Base-by-base conservation (phyloP, 371 early-diverging fungal genomes). In the Thermomucor indicae-seudaticae region DNA sequence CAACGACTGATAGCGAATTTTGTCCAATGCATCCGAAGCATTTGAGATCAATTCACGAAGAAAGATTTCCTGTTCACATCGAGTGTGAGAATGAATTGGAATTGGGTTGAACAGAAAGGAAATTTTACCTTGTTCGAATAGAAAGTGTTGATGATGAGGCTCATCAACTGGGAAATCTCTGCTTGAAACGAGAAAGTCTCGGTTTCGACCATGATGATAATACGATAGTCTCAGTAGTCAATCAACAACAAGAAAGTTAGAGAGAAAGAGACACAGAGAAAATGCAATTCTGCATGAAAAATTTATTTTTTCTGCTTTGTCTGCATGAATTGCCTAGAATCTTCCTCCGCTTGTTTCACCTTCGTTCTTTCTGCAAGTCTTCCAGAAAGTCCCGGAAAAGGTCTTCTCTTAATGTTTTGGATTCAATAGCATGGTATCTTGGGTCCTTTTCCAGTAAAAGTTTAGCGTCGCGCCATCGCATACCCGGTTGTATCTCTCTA, bases 151-250 rank as follows among this genome's bases (percentile, higher is more conserved):
- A 75, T 75, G 79, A 96, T 93, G 65, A 93, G 88, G 60, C 83
- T 85, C 93, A 96, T 92, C 71, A 96, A 74, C 86, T 92, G 91
- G 80, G 86, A 84, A 62, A 91, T 86, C 78, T 91, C 92, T 85
- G 91, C 91, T 81, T 97, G 95, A 82, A 95, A 93, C 49, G 86
- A 84, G 61, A 88, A 89, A 35, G 85, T 85, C 60, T 89, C 88
- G 14, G 72, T 58, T 53, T 70, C 75, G 34, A 57, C 60, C 40
- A 58, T 44, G 38, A 20, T 53, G 14, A 10, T 3, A 37, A 19
- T 37, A 32, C n/a, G n/a, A n/a, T n/a, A n/a, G n/a, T n/a, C n/a
- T n/a, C n/a, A n/a, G n/a, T n/a, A n/a, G n/a, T n/a, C n/a, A n/a
- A n/a, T n/a, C n/a, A n/a, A n/a, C n/a, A n/a, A n/a, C n/a, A n/a